phyloP scores from a whole-genome alignment of 2,329 filamentous ascomycete genomes.

The Hirsutella rhossiliensis region DNA sequence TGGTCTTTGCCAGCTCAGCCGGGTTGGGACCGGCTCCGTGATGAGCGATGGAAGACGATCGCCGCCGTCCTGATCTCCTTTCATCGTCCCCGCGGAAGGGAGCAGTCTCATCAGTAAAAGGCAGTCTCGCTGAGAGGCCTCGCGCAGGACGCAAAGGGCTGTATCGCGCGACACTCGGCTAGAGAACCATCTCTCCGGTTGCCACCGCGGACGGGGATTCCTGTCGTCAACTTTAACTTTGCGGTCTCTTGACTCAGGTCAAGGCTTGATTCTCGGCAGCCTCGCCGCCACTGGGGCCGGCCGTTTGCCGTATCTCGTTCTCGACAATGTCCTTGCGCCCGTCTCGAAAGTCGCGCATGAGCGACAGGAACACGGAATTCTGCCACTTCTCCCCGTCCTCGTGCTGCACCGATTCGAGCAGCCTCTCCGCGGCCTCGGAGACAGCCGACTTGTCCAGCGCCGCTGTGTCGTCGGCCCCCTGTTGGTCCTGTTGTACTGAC shows the following conservation, averaged over 20 bases:
- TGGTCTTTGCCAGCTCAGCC: too few species aligned
- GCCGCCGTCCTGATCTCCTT: too few species aligned
- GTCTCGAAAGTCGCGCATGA: conserved; percentile 33
- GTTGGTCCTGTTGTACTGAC: conserved; percentile 1
- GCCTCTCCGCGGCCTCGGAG: conserved; percentile 28
- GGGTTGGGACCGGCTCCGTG: too few species aligned
- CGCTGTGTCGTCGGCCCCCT: not conserved
- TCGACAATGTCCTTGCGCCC: conserved; percentile 31
- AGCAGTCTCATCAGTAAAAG: not conserved
- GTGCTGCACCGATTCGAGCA: conserved; percentile 30
- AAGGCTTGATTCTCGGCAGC: conserved; percentile 2
- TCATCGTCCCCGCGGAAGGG: not conserved
- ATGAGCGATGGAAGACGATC: too few species aligned
- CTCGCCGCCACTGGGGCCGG: conserved; percentile 5
- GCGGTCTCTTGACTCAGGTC: conserved; percentile 4
- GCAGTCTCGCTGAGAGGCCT: not conserved
- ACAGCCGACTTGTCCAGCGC: conserved; percentile 22
- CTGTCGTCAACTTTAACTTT: too few species aligned
- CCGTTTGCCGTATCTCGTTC: conserved; percentile 24
- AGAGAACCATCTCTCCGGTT: not conserved
- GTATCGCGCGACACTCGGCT: not conserved
- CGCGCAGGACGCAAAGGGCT: not conserved
- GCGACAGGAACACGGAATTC: conserved; percentile 29
- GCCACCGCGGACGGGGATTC: too few species aligned
- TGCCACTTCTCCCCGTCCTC: conserved; percentile 34